A percentile compares a stretch with the other conserved stretches of the same genome.
phyloP scores from a whole-genome alignment of 441 rosid genomes.

The Aleurites moluccanus region DNA sequence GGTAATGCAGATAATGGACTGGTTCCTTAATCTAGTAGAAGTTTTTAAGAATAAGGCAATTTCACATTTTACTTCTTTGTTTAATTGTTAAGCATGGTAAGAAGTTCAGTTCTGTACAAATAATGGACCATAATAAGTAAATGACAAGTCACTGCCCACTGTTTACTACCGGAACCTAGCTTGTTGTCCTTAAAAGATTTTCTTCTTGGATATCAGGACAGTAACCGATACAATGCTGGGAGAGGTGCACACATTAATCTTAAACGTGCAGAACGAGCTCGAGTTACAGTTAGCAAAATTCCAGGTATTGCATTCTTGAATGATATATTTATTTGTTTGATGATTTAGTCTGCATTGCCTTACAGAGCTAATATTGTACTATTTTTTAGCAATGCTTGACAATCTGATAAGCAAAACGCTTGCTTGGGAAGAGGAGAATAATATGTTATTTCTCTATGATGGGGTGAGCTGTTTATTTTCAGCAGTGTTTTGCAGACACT shows the following conservation, averaged over 20 bases:
- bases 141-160: conserved; percentile 21
- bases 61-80: conserved; percentile 6
- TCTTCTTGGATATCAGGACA: conserved; percentile 55
- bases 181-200: conserved; percentile 10
- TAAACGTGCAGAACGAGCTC: conserved; percentile 91
- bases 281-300: conserved; percentile 67
- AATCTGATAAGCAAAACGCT: conserved; percentile 56
- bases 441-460: conserved; percentile 66
- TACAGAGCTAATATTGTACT: conserved; percentile 21
- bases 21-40: not conserved
- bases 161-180: conserved; percentile 9
- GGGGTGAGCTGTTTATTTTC: conserved; percentile 60
- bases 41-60: not conserved
- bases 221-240: conserved; percentile 85
- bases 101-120: conserved; percentile 12
- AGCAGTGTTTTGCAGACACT: not conserved
- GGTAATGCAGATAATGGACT: not conserved
- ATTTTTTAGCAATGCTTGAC: conserved; percentile 72
- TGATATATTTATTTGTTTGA: not conserved
- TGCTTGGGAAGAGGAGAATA: conserved; percentile 85
- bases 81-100: not conserved
- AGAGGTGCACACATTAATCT: conserved; percentile 87
- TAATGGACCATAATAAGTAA: conserved; percentile 3
- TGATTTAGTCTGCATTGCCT: conserved; percentile 1
- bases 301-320: conserved; percentile 49